phyloP scores from a whole-genome alignment of 106 monocot genomes.

The Dendrobium nobile region DNA sequence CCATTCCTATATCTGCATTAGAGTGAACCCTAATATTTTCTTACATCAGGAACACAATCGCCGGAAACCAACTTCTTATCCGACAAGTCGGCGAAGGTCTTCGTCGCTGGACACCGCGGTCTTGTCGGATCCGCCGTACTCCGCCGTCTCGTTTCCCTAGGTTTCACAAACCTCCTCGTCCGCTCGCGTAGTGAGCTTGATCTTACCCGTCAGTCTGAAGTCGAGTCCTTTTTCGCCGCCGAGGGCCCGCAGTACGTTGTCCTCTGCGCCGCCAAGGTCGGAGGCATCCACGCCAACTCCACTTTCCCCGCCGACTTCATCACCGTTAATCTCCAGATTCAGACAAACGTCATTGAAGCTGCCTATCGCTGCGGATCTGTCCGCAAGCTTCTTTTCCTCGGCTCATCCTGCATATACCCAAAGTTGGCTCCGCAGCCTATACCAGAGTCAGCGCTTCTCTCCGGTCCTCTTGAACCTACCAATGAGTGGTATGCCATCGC shows the following conservation, averaged over 20 bases:
- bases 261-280: constrained; percentile 91
- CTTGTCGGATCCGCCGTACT: constrained; percentile 85
- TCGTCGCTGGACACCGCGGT: constrained; percentile 88
- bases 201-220: constrained; percentile 82
- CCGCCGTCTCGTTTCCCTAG: constrained; percentile 57
- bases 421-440: constrained; percentile 94
- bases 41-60: neutral
- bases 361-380: constrained; percentile 44
- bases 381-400: constrained; percentile 81
- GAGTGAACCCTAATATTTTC: neutral
- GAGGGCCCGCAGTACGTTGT: constrained; percentile 70
- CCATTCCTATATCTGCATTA: neutral
- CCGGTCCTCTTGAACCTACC: constrained; percentile 88
- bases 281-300: constrained; percentile 96
- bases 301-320: constrained; percentile 96
- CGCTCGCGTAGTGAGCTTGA: constrained; percentile 78
- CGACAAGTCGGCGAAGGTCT: constrained; percentile 67
- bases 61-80: constrained; percentile 44
- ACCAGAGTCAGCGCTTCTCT: constrained; percentile 66
- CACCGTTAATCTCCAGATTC: constrained; percentile 90
- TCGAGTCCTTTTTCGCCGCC: constrained; percentile 77
- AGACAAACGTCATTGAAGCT: constrained; percentile 90
- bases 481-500: constrained; percentile 99
- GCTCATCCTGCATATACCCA: constrained; percentile 99
- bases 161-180: constrained; percentile 73